Evolutionary conservation across 164 flowering plant genomes (phyloP).

Genomic region (Pachysandra terminalis): DNA sequence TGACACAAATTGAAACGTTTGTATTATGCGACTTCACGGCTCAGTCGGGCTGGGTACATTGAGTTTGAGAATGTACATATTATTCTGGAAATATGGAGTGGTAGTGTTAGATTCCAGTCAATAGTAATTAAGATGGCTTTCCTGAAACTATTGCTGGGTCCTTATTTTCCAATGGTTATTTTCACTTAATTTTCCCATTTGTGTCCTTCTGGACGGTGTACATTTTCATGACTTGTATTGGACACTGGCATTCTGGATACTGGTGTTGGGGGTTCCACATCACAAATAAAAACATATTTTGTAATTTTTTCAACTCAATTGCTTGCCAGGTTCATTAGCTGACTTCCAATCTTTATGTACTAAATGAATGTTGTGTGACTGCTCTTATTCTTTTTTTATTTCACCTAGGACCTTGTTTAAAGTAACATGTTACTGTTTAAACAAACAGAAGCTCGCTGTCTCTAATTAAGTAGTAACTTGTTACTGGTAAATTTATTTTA

Average conservation of each 20-base stretch:
- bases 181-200: not conserved
- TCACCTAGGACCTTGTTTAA: too few relatives aligned
- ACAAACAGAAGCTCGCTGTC: too few relatives aligned
- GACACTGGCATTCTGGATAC: not conserved
- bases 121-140: not conserved
- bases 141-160: not conserved
- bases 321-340: too few relatives aligned
- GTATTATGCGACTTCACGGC: not conserved
- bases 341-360: too few relatives aligned
- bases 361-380: too few relatives aligned
- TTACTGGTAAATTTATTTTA: too few relatives aligned
- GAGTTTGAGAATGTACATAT: not conserved
- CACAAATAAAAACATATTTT: too few relatives aligned
- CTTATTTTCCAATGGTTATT: not conserved
- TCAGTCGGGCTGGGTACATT: not conserved
- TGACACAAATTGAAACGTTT: not conserved
- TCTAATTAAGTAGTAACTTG: too few relatives aligned
- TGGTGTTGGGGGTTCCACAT: too few relatives aligned
- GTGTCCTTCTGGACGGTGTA: not conserved
- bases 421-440: too few relatives aligned
- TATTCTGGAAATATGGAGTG: not conserved
- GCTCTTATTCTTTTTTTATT: too few relatives aligned
- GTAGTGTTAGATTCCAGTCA: not conserved
- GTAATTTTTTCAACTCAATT: too few relatives aligned
- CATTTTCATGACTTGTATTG: not conserved